These are phyloP conservation scores for Neoscytalidium dimidiatum DNA, from an alignment of 2,329 filamentous ascomycete species.

Conservation along the genomic window DNA sequence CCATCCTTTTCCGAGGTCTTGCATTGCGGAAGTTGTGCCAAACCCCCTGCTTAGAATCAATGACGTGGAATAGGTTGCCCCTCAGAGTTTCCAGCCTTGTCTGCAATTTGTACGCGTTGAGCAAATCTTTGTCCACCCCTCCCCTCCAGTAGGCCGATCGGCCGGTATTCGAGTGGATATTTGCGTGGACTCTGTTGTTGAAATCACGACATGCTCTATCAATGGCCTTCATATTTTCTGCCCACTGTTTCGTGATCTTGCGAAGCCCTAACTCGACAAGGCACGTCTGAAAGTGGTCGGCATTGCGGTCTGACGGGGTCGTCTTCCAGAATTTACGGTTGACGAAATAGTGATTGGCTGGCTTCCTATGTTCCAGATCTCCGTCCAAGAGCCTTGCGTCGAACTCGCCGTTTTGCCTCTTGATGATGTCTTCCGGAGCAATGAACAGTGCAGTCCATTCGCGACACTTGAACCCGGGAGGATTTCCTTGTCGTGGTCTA, in stretches of 20 bases:
- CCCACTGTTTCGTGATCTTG: background rate
- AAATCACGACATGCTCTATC: background rate
- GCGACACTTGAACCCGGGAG: background rate
- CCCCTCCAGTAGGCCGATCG: background rate
- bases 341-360: background rate
- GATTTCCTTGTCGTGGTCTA: background rate
- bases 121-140: background rate
- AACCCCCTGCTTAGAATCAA: background rate
- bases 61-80: background rate
- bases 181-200: background rate
- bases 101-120: background rate
- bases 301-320: background rate
- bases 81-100: background rate
- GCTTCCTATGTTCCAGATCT: background rate
- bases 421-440: background rate
- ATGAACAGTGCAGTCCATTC: background rate
- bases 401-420: background rate
- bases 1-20: background rate
- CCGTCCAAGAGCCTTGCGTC: background rate
- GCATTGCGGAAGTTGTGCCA: background rate
- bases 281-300: background rate
- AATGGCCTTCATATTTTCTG: background rate
- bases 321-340: background rate
- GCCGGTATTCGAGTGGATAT: background rate
- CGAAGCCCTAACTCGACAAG: background rate